Conservation (phyloP, 164 flowering plant species). For the Echeveria elegans region DNA sequence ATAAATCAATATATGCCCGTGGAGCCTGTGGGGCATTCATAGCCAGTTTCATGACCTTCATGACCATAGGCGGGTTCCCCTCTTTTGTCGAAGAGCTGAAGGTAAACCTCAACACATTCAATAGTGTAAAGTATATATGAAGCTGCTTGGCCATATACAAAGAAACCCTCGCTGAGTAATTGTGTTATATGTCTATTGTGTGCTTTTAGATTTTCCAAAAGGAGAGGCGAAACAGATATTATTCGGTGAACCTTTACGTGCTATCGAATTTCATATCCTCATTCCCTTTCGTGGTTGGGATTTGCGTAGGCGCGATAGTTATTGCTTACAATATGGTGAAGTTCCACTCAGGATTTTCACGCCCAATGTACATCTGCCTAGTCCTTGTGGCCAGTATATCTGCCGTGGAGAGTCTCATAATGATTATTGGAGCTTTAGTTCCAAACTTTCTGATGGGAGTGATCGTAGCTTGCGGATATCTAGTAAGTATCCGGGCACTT, state of each 20-base stretch:
- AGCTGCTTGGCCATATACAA: background rate
- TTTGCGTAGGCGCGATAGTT: conserved; percentile 24
- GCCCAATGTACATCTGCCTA: conserved; percentile 28
- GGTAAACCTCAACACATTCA: conserved; percentile 8
- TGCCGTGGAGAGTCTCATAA: background rate
- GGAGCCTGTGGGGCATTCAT: conserved; percentile 22
- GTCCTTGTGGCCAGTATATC: conserved; percentile 14
- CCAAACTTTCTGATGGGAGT: background rate
- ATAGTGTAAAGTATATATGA: background rate
- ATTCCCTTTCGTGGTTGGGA: conserved; percentile 39
- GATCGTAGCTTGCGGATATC: background rate
- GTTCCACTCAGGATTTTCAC: conserved; percentile 29
- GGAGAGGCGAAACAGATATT: conserved; percentile 54
- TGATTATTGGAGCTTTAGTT: background rate
- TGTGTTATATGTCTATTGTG: background rate
- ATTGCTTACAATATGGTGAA: conserved; percentile 45
- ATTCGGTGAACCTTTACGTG: conserved; percentile 40
- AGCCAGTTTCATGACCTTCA: conserved; percentile 24
- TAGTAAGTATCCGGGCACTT: background rate
- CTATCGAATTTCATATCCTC: conserved; percentile 51
- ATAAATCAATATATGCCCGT: conserved; percentile 17
- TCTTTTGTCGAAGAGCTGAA: conserved; percentile 28
- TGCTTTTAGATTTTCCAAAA: conserved; percentile 34
- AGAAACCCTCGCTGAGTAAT: background rate
- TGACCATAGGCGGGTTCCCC: conserved; percentile 30